Conservation (phyloP, 805 yeast species). For the Scheffersomyces lignosus region DNA sequence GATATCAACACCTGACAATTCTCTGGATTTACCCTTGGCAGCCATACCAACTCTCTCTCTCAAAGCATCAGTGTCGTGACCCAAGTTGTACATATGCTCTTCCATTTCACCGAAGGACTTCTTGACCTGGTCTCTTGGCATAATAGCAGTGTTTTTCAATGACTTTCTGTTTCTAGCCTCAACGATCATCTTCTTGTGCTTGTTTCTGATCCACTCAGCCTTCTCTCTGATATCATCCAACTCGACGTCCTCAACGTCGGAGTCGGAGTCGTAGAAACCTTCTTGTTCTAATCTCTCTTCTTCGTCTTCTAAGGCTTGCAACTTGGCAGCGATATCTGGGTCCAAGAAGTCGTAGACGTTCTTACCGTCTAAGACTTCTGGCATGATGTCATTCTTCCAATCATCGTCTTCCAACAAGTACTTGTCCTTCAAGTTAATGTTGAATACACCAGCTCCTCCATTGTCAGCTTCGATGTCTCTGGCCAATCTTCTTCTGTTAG, state of each 20-base stretch:
- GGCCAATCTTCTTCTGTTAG: conserved; percentile 77
- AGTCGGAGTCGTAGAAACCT: conserved; percentile 94
- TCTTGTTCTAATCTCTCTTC: conserved; percentile 91
- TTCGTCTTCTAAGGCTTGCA: conserved; percentile 94
- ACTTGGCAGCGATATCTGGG: conserved; percentile 89
- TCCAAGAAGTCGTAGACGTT: conserved; percentile 97
- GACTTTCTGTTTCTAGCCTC: conserved; percentile 87
- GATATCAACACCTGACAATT: conserved; percentile 75
- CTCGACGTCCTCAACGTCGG: conserved; percentile 55
- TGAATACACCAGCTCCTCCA: conserved; percentile 99
- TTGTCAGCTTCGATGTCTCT: conserved; percentile 90
- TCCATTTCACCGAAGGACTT: conserved; percentile 80
- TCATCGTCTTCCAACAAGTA: conserved; percentile 92
- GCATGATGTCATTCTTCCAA: conserved; percentile 97
- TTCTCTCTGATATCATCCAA: conserved; percentile 64
- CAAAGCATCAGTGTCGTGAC: conserved; percentile 78
- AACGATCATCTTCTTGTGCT: conserved; percentile 89
- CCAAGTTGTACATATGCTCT: conserved; percentile 83
- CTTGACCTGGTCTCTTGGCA: conserved; percentile 87
- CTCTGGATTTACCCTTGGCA: conserved; percentile 37
- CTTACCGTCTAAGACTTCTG: conserved; percentile 93
- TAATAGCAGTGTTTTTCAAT: conserved; percentile 78
- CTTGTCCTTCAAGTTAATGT: conserved; percentile 88
- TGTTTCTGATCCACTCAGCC: conserved; percentile 94
- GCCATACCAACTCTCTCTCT: conserved; percentile 45